A percentile compares a stretch with the other conserved stretches of the same genome.
These are phyloP conservation scores for Hyphodiscus sp. DNA, from an alignment of 2,329 filamentous ascomycete species.

Conservation along the genomic window DNA sequence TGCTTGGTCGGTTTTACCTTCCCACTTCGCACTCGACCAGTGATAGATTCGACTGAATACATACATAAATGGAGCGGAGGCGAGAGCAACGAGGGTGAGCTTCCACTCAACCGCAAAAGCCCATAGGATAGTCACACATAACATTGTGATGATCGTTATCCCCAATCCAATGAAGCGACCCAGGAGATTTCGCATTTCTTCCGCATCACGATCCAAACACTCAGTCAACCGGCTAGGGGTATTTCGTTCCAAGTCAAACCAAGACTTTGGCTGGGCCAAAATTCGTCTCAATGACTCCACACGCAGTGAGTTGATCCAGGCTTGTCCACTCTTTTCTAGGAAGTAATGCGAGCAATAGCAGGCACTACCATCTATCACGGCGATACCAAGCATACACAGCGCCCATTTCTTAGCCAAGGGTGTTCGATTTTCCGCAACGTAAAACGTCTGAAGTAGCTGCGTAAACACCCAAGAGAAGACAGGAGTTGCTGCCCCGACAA, in stretches of 20 bases:
- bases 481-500: slow-evolving; percentile 32
- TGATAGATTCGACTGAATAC: slow-evolving; percentile 60
- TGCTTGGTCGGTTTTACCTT: slow-evolving; percentile 58
- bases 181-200: slow-evolving; percentile 80
- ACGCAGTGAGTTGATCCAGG: slow-evolving; percentile 71
- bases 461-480: slow-evolving; percentile 72
- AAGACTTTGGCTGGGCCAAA: slow-evolving; percentile 67
- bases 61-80: slow-evolving; percentile 61
- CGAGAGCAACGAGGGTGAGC: slow-evolving; percentile 69
- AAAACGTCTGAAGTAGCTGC: slow-evolving; percentile 65
- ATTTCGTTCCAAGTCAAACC: slow-evolving; percentile 69
- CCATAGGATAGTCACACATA: slow-evolving; percentile 66
- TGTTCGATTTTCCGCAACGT: slow-evolving; percentile 34
- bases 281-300: slow-evolving; percentile 61
- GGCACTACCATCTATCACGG: slow-evolving; percentile 57
- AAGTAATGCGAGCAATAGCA: slow-evolving; percentile 63
- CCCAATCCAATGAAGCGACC: slow-evolving; percentile 69
- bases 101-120: slow-evolving; percentile 70
- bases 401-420: slow-evolving; percentile 49
- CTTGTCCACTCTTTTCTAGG: slow-evolving; percentile 64
- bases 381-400: slow-evolving; percentile 60
- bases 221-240: slow-evolving; percentile 58
- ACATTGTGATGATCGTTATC: slow-evolving; percentile 61
- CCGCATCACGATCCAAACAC: slow-evolving; percentile 71
- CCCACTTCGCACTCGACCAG: slow-evolving; percentile 62